These are phyloP conservation scores for Dactylella cylindrospora DNA, from an alignment of 2,329 filamentous ascomycete species.

Conservation along the genomic window DNA sequence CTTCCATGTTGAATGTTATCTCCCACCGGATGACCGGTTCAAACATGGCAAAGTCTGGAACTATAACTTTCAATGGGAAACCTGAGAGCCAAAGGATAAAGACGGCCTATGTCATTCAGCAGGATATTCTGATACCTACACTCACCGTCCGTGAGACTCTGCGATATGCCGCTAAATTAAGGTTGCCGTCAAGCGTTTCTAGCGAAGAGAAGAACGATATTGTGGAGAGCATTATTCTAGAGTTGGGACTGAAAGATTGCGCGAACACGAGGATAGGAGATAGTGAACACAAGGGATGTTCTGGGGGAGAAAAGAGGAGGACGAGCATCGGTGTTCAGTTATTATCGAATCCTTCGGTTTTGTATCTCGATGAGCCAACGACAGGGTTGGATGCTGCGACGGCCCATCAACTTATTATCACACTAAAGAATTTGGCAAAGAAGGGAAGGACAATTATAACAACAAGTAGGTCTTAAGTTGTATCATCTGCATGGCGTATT, in stretches of 20 bases:
- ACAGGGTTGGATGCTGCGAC: slow-evolving; percentile 76
- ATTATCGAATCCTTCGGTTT: slow-evolving; percentile 73
- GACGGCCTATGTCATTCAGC: slow-evolving; percentile 73
- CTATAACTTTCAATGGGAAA: slow-evolving; percentile 64
- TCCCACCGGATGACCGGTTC: slow-evolving; percentile 67
- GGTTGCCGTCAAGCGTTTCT: slow-evolving; percentile 65
- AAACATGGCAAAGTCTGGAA: slow-evolving; percentile 58
- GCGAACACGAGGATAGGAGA: slow-evolving; percentile 73
- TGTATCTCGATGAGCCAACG: slow-evolving; percentile 78
- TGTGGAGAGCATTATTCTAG: slow-evolving; percentile 74
- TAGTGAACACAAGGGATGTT: slow-evolving; percentile 71
- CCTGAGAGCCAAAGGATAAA: slow-evolving; percentile 60
- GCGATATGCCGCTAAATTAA: slow-evolving; percentile 70
- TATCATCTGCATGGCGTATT: slow-evolving; percentile 3
- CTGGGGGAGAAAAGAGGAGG: slow-evolving; percentile 74
- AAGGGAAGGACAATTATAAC: slow-evolving; percentile 72
- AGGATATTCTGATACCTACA: slow-evolving; percentile 71
- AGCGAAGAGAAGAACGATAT: slow-evolving; percentile 62
- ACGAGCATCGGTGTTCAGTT: slow-evolving; percentile 77
- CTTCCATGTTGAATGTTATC: slow-evolving; percentile 69
- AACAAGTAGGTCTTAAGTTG: slow-evolving; percentile 55
- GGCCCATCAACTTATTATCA: slow-evolving; percentile 71
- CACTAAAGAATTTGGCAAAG: slow-evolving; percentile 66
- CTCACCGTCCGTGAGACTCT: slow-evolving; percentile 75
- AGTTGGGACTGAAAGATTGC: slow-evolving; percentile 74